Base-by-base conservation (phyloP, 208 protist genomes). In the Acanthamoeba healyi region DNA sequence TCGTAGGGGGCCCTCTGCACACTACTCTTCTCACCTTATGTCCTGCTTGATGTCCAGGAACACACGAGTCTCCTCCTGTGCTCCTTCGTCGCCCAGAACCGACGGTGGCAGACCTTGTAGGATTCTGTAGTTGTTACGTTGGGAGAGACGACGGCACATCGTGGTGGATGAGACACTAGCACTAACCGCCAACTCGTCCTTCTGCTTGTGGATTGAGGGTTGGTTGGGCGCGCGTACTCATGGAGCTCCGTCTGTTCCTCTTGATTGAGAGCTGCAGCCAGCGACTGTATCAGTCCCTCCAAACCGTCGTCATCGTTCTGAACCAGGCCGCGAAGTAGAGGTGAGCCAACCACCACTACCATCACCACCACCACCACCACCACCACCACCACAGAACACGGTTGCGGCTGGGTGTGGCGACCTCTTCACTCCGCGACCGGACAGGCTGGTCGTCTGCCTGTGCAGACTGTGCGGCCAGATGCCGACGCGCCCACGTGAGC, bases 51-150 rank as follows among this genome's bases (percentile, higher is more conserved):
- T 61, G 46, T 87, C 79, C 14, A 87, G 6, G 36, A 87, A 87
- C 7, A 87, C 79, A 38, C 79, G 79, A 9, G 79, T 61, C 46
- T 54, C 49, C n/a, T 87, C 46, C 79, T 87, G 40, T 32, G 79
- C 79, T 51, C n/a, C 79, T 29, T 87, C 79, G 44, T 87, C 79
- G 7, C 79, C 79, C 49, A 61, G 22, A 6, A 87, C 79, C 6
- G 79, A 38, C 6, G 79, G 44, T 26, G 79, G 79, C 26, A 87
- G 79, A 4, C 49, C 40, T 40, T 61, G 40, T 42, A 87, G 36
- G 6, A 87, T 61, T 6, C 40, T 87, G n/a, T n/a, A n/a, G n/a
- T n/a, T n/a, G n/a, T n/a, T n/a, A n/a, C n/a, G 79, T 61, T n/a
- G n/a, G n/a, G n/a, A n/a, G n/a, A n/a, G n/a, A n/a, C n/a, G n/a